phyloP scores from a whole-genome alignment of 495 filamentous ascomycete genomes.

The Podospora pseudoanserina region DNA sequence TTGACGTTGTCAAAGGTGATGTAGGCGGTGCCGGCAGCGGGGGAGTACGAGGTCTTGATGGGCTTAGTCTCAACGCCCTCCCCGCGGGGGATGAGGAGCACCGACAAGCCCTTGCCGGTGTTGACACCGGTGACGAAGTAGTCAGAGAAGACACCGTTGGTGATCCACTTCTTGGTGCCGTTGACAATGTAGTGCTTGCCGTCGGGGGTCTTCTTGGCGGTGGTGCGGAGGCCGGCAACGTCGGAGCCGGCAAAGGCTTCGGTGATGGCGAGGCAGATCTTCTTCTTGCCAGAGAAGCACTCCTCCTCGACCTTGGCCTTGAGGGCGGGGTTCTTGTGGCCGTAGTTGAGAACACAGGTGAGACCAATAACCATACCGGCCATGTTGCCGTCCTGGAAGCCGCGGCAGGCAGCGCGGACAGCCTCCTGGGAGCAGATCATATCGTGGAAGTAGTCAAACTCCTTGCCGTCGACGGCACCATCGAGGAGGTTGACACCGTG shows the following conservation, averaged over 20 bases:
- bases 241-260: conserved; percentile 88
- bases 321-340: conserved; percentile 59
- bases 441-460: conserved; percentile 88
- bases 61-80: conserved; percentile 69
- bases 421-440: conserved; percentile 72
- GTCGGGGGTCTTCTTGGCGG: conserved; percentile 75
- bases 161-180: conserved; percentile 94
- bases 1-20: conserved; percentile 85
- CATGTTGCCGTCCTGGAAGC: conserved; percentile 59
- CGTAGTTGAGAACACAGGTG: conserved; percentile 77
- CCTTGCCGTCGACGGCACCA: conserved; percentile 69
- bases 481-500: conserved; percentile 64
- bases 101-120: conserved; percentile 77
- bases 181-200: conserved; percentile 83
- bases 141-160: conserved; percentile 78
- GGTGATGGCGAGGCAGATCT: conserved; percentile 82
- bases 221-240: conserved; percentile 78
- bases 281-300: conserved; percentile 76
- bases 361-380: conserved; percentile 82
- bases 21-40: conserved; percentile 73
- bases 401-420: conserved; percentile 63
- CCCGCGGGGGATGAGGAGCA: conserved; percentile 69
- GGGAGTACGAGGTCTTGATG: conserved; percentile 85
- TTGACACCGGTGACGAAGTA: conserved; percentile 81
- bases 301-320: conserved; percentile 65